Evolutionary conservation across 805 yeast genomes (phyloP), one percentile per base, ranked within the genome.

Genomic region (Middelhovenomyces tepae): DNA sequence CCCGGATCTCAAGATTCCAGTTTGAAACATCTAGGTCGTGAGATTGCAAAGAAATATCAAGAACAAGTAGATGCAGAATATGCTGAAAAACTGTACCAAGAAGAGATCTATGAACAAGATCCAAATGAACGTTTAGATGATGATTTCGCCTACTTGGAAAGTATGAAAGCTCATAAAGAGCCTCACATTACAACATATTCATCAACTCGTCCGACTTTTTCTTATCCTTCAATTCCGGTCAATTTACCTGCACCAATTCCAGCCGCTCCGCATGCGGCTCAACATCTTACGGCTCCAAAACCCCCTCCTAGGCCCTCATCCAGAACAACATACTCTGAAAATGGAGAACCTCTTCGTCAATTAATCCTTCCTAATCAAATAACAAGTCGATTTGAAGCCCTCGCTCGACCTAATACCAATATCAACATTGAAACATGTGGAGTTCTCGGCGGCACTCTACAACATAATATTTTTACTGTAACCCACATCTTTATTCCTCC

Each of bases 361-460:
- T 51, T 74, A 2, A 74, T 64, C 45, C 48, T 75, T 8, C 78
- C 83, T 1, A 33, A 51, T 0, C 53, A 54, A 16, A 53, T 76
- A 13, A 59, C 69, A 19, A 36, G 51, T 1, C 38, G 47, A 16
- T 76, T 76, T 43, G 55, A 73, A 6, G 45, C 51, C 16, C 47
- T 71, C 8, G 76, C 82, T 1, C 43, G 51, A 11, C 40, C 54
- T 3, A 77, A 76, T 45, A 76, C 84, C 1, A 16, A 29, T 1
- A 53, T 53, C 10, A 67, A 67, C 24, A 54, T 77, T 10, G 84
- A 76, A 46, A 76, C 82, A 0, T 76, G 82, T 47, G 84, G 83
- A 8, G 71, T 76, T 14, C 59, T 76, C 19, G 73, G 81, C 48
- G 84, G 83, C 0, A 70, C 64, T 43, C 56, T 76, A n/a, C 64